A percentile compares a stretch with the other conserved stretches of the same genome.
Evolutionary conservation across 805 yeast species (phyloP).

Genomic region (Saturnispora bothae): DNA sequence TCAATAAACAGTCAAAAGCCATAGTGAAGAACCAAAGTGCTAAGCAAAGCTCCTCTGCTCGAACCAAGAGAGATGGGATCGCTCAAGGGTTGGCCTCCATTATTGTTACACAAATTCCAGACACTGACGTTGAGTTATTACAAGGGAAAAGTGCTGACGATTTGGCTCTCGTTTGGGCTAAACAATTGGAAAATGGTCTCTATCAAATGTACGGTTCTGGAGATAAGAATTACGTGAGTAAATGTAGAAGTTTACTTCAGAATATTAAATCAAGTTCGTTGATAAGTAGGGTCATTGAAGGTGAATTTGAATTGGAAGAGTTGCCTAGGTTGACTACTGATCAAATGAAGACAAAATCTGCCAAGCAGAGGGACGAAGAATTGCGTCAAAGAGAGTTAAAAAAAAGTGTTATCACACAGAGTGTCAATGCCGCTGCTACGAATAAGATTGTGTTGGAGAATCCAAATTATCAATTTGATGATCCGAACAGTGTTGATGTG

Average conservation of each 20-base stretch:
- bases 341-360: slow-evolving; percentile 65
- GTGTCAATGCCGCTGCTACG: slow-evolving; percentile 36
- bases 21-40: not conserved
- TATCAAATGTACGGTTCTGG: slow-evolving; percentile 7
- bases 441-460: slow-evolving; percentile 59
- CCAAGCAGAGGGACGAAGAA: slow-evolving; percentile 56
- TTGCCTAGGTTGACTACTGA: slow-evolving; percentile 59
- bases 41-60: slow-evolving; percentile 7
- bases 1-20: not conserved
- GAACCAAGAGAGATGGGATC: slow-evolving; percentile 29
- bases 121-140: slow-evolving; percentile 15
- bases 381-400: slow-evolving; percentile 60
- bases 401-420: slow-evolving; percentile 49
- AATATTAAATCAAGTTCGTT: slow-evolving; percentile 50
- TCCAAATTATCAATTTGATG: slow-evolving; percentile 28
- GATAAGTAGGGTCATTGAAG: slow-evolving; percentile 46
- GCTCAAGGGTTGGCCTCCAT: slow-evolving; percentile 29
- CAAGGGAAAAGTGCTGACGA: slow-evolving; percentile 21
- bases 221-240: slow-evolving; percentile 42
- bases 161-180: slow-evolving; percentile 37
- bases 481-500: slow-evolving; percentile 18
- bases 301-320: slow-evolving; percentile 42
- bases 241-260: slow-evolving; percentile 55
- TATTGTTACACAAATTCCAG: slow-evolving; percentile 32
- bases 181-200: slow-evolving; percentile 38